Evolutionary conservation across 768 basidiomycete genomes (phyloP).

Genomic region (Mycena haematopus): DNA sequence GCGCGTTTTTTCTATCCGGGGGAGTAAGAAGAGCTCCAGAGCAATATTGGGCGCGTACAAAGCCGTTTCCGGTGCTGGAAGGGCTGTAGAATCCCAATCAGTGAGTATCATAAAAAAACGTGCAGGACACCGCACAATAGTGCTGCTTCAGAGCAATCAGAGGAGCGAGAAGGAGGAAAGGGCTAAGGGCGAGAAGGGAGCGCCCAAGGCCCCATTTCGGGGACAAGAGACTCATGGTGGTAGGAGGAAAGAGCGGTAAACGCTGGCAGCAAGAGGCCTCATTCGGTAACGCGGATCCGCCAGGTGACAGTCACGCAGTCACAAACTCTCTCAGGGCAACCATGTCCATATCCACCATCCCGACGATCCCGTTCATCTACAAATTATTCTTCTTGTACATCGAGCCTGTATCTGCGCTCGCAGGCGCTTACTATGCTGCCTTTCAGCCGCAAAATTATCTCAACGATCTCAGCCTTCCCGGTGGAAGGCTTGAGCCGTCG

Average conservation of each 20-base stretch:
- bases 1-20: conserved; percentile 49
- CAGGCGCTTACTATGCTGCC: conserved; percentile 55
- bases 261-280: background rate
- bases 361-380: conserved; percentile 40
- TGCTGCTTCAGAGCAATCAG: conserved; percentile 56
- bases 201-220: conserved; percentile 62
- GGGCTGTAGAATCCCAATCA: conserved; percentile 42
- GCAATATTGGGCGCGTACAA: conserved; percentile 45
- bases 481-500: conserved; percentile 12
- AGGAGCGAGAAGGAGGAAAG: conserved; percentile 58
- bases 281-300: background rate
- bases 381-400: conserved; percentile 56
- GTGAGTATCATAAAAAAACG: conserved; percentile 4
- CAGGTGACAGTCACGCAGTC: background rate
- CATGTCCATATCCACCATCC: conserved; percentile 17
- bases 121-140: conserved; percentile 45
- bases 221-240: conserved; percentile 31
- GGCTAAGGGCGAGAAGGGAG: conserved; percentile 60
- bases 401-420: conserved; percentile 57
- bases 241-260: conserved; percentile 2
- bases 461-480: conserved; percentile 37
- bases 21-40: background rate
- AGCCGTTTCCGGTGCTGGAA: conserved; percentile 61
- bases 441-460: conserved; percentile 47
- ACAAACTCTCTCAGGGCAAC: background rate